Conservation (phyloP, 225 moss, liverwort and hornwort genomes). For the Physcomitrium patens region DNA sequence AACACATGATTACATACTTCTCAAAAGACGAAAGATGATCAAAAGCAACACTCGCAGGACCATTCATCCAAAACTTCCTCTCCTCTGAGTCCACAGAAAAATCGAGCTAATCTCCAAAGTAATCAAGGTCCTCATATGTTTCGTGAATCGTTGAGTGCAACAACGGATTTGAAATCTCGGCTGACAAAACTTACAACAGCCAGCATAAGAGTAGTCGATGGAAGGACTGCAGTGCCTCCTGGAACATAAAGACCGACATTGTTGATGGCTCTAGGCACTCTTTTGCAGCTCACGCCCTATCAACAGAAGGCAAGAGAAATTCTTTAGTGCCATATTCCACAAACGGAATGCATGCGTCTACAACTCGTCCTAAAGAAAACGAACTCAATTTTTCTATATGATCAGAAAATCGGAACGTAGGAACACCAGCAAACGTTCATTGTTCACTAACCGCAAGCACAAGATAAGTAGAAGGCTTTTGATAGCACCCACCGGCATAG, state of each 20-base stretch:
- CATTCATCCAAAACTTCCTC: background rate
- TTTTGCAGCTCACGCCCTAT: conserved; percentile 92
- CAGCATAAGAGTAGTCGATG: conserved; percentile 97
- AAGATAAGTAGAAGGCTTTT: conserved; percentile 1
- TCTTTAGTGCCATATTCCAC: conserved; percentile 7
- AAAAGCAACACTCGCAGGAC: conserved; percentile 2
- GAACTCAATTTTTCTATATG: background rate
- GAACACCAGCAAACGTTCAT: background rate
- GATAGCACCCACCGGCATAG: conserved; percentile 71
- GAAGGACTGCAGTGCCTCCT: conserved; percentile 98
- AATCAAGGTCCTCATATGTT: background rate
- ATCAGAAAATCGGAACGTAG: background rate
- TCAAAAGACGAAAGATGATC: background rate
- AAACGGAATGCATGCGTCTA: background rate
- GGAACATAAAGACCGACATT: conserved; percentile 96
- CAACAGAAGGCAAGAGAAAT: conserved; percentile 33
- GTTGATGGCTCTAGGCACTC: conserved; percentile 92
- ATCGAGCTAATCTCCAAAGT: background rate
- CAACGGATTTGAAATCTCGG: background rate
- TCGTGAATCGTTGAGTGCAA: background rate
- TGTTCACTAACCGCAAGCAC: background rate
- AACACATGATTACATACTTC: no score
- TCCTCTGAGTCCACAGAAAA: background rate
- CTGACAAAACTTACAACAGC: conserved; percentile 71
- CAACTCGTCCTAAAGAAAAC: background rate